Percentiles rank a stretch among this genome's conserved stretches.
These are phyloP conservation scores for Sapria himalayana DNA, from an alignment of 345 rosid species.

Conservation along the genomic window DNA sequence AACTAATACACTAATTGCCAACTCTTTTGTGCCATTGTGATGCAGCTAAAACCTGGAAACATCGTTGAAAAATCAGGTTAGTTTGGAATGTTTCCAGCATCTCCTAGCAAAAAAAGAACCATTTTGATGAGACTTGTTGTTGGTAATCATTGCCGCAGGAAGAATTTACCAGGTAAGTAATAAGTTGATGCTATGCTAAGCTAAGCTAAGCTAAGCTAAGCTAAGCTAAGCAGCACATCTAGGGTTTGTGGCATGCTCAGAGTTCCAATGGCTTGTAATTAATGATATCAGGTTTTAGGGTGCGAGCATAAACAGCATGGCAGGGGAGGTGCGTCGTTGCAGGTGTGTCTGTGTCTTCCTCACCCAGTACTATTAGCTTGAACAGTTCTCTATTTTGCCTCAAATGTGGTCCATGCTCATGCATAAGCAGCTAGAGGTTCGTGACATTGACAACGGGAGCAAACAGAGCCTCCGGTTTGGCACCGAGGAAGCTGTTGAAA, in stretches of 20 bases:
- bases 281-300: slow-evolving; percentile 35
- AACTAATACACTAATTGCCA: too few relatives aligned
- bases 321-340: slow-evolving; percentile 85
- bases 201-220: too few relatives aligned
- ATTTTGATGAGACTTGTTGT: slow-evolving; percentile 8
- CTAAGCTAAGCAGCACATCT: too few relatives aligned
- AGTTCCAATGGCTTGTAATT: slow-evolving; percentile 1
- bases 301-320: slow-evolving; percentile 76
- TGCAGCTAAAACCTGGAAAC: slow-evolving; percentile 69
- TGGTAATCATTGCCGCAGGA: slow-evolving; percentile 23
- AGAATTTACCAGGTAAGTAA: slow-evolving; percentile 47
- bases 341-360: slow-evolving; percentile 35
- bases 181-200: too few relatives aligned
- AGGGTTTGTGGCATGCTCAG: neutral
- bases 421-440: slow-evolving; percentile 90
- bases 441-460: slow-evolving; percentile 74
- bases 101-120: slow-evolving; percentile 2
- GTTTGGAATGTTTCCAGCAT: neutral
- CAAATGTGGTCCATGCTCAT: too few relatives aligned
- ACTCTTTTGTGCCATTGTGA: neutral
- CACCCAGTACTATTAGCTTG: too few relatives aligned
- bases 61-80: slow-evolving; percentile 74
- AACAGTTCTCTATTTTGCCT: too few relatives aligned
- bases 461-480: slow-evolving; percentile 70
- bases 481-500: slow-evolving; percentile 72